Evolutionary conservation across 805 yeast species (phyloP).

Genomic region (Jamesozyma spencerorum): DNA sequence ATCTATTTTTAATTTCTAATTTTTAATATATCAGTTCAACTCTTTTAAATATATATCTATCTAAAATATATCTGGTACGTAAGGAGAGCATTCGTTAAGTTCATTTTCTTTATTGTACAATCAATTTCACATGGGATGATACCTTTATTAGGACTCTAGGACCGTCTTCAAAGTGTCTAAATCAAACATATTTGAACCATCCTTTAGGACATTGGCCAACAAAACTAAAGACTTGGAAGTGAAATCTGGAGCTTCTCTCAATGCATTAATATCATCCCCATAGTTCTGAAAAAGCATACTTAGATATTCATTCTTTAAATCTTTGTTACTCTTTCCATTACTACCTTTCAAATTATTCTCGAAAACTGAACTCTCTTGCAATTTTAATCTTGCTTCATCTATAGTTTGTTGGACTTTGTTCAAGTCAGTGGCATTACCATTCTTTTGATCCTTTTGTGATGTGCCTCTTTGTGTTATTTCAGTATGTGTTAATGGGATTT

Average conservation of each 20-base stretch:
- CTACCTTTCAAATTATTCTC: neutral
- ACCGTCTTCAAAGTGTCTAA: slow-evolving; percentile 37
- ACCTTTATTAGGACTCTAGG: slow-evolving; percentile 22
- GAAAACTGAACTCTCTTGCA: neutral
- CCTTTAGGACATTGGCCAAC: slow-evolving; percentile 49
- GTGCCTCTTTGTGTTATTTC: slow-evolving; percentile 23
- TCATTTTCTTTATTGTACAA: too few relatives aligned
- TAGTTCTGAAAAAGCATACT: slow-evolving; percentile 48
- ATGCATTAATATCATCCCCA: slow-evolving; percentile 50
- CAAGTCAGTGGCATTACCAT: slow-evolving; percentile 23
- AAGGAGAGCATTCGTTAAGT: too few relatives aligned
- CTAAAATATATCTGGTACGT: too few relatives aligned
- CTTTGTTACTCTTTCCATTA: neutral
- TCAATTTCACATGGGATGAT: too few relatives aligned
- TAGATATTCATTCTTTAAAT: slow-evolving; percentile 41
- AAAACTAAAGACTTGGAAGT: slow-evolving; percentile 45
- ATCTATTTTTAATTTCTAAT: too few relatives aligned
- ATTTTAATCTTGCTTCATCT: slow-evolving; percentile 19
- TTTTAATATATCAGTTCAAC: too few relatives aligned
- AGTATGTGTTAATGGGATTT: slow-evolving; percentile 30
- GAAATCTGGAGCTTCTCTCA: slow-evolving; percentile 59
- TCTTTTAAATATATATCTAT: too few relatives aligned
- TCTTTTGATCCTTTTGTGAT: slow-evolving; percentile 4
- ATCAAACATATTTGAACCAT: slow-evolving; percentile 52
- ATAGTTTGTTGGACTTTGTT: slow-evolving; percentile 25